Evolutionary conservation across 2,329 filamentous ascomycete genomes (phyloP), one percentile per base, ranked within the genome.

Genomic region (Sarocladium brachiariae): DNA sequence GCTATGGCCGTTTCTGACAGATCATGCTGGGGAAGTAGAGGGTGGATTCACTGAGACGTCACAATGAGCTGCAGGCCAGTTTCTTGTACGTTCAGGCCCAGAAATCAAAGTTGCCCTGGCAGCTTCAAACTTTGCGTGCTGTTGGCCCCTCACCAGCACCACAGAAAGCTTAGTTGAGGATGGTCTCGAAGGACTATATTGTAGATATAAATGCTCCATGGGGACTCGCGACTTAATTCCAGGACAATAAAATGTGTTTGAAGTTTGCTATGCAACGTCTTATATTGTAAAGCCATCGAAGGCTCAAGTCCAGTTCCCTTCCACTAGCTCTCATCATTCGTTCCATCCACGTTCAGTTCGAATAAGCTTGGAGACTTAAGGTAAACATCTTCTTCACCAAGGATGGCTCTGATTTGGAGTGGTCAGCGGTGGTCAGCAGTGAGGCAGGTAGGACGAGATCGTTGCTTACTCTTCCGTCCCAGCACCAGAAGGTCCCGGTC

Each of bases 381-480:
- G n/a, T n/a, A n/a, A n/a, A n/a, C n/a, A n/a, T n/a, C n/a, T n/a
- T n/a, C n/a, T n/a, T 47, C 43, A 47, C 43, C 43, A 47, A n/a
- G 43, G 43, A 47, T 47, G 43, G 24, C 19, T 25, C 43, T 47
- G 24, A 35, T 30, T 9, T 7, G 19, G 19, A 27, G 24, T 30
- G 5, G n/a, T 47, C 31, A 47, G 43, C 24, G 4, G 27, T 8
- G 33, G 16, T 13, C 6, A 14, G 10, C 5, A 30, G 27, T 30
- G 7, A 30, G 13, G 7, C 27, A 13, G 27, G 14, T 14, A 27
- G 43, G 4, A 9, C 6, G 19, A 14, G 25, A 30, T 9, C 11
- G 13, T 18, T 25, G 31, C 51, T 52, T 47, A 52, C 51, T 34
- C 51, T 49, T 33, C 51, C 51, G 46, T 52, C 51, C 51, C 51